These are phyloP conservation scores for Inonotus hispidus DNA, from an alignment of 1,284 basidiomycete genomes.

Conservation along the genomic window DNA sequence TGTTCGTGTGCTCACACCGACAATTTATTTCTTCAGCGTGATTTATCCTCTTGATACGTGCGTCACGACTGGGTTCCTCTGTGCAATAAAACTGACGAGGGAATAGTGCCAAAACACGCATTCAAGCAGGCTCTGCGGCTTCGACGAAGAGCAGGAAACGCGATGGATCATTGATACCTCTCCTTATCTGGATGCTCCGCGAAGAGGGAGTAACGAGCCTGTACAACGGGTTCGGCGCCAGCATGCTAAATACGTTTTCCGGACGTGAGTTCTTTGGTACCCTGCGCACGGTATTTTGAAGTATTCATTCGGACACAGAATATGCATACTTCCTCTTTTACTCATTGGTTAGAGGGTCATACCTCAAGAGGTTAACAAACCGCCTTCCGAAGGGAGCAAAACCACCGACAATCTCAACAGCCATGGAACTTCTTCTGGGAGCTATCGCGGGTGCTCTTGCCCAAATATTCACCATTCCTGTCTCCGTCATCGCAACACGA, in stretches of 20 bases:
- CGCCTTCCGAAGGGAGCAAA: slow-evolving; percentile 54
- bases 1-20: neutral
- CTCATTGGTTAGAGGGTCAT: slow-evolving; percentile 80
- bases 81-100: slow-evolving; percentile 12
- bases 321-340: slow-evolving; percentile 99
- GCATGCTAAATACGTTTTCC: slow-evolving; percentile 97
- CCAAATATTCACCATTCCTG: slow-evolving; percentile 98
- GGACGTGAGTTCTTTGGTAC: slow-evolving; percentile 62
- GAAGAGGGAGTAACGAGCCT: slow-evolving; percentile 79
- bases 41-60: slow-evolving; percentile 93
- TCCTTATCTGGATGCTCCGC: slow-evolving; percentile 67
- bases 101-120: slow-evolving; percentile 86
- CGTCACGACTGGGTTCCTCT: slow-evolving; percentile 3
- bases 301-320: slow-evolving; percentile 38
- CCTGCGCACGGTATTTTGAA: neutral
- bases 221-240: slow-evolving; percentile 95
- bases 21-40: slow-evolving; percentile 42
- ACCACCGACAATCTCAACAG: slow-evolving; percentile 63
- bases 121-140: slow-evolving; percentile 60
- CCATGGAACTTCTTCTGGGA: slow-evolving; percentile 82
- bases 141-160: slow-evolving; percentile 47
- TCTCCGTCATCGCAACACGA: slow-evolving; percentile 94
- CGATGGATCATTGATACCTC: slow-evolving; percentile 55
- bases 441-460: slow-evolving; percentile 92
- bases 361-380: slow-evolving; percentile 62